Conservation (phyloP, 192 early-diverging fungal species). For the Backusella liffmaniae region DNA sequence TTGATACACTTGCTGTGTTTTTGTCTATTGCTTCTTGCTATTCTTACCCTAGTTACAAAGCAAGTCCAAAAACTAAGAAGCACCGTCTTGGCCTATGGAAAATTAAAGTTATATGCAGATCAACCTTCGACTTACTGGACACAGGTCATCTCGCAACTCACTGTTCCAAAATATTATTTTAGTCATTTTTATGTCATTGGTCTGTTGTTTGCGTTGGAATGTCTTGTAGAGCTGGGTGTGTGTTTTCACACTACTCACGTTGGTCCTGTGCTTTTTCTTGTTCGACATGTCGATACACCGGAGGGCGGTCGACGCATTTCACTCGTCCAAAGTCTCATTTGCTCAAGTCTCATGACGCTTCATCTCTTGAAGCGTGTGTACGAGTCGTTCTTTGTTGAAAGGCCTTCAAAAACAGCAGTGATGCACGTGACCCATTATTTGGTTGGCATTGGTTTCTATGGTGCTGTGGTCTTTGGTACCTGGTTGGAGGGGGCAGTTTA, state of each 20-base stretch:
- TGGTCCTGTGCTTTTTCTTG: conserved; percentile 10
- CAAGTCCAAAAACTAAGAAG: conserved; percentile 13
- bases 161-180: conserved; percentile 54
- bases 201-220: conserved; percentile 29
- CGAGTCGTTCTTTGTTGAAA: conserved; percentile 48
- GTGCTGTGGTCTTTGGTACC: conserved; percentile 46
- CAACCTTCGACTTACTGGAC: conserved; percentile 10
- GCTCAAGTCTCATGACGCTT: conserved; percentile 34
- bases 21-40: conserved; percentile 14
- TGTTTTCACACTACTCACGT: background rate
- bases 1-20: conserved; percentile 17
- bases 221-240: conserved; percentile 17
- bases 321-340: conserved; percentile 18
- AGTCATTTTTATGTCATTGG: conserved; percentile 52
- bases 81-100: conserved; percentile 38
- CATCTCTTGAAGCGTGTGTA: conserved; percentile 46
- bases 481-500: conserved; percentile 48
- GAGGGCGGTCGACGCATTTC: background rate
- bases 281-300: conserved; percentile 14
- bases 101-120: conserved; percentile 22
- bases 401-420: conserved; percentile 36
- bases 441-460: conserved; percentile 64
- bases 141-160: conserved; percentile 4
- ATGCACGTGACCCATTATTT: conserved; percentile 67
- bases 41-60: conserved; percentile 20